phyloP scores from a whole-genome alignment of 225 moss, liverwort and hornwort genomes.

The Climacium dendroides region DNA sequence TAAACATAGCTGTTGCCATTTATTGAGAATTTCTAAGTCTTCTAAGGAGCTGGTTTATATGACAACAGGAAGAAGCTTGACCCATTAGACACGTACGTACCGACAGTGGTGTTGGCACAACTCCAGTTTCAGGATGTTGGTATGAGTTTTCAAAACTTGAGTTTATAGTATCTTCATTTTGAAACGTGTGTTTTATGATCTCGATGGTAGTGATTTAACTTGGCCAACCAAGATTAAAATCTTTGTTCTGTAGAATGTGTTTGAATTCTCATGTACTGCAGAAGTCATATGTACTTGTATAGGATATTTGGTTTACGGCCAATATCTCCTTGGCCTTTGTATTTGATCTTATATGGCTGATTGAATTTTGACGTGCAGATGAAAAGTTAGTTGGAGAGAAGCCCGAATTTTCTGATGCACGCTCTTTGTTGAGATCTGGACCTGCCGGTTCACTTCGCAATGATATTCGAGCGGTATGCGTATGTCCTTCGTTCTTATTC shows the following conservation, averaged over 20 bases:
- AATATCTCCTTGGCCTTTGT: background rate
- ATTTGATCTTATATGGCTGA: background rate
- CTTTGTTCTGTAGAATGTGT: background rate
- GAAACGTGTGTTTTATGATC: background rate
- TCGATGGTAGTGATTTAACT: background rate
- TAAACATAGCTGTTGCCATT: background rate
- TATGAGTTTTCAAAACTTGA: conserved; percentile 3
- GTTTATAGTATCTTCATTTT: background rate
- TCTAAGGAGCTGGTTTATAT: background rate
- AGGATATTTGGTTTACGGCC: background rate
- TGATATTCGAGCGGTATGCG: conserved; percentile 84
- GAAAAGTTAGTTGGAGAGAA: conserved; percentile 65
- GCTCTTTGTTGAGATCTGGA: conserved; percentile 76
- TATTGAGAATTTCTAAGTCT: background rate
- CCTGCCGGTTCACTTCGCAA: conserved; percentile 88
- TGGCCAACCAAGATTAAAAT: background rate
- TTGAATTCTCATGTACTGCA: background rate
- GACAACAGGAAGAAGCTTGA: conserved; percentile 84
- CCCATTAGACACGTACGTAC: conserved; percentile 88
- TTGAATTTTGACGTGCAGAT: conserved; percentile 21
- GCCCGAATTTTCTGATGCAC: conserved; percentile 60
- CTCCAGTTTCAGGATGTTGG: conserved; percentile 90
- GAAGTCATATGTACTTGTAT: background rate
- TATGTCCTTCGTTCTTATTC: background rate
- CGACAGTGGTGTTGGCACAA: conserved; percentile 76